Evolutionary conservation across 306 rosid genomes (phyloP).

Genomic region (Vigna nakashimae): DNA sequence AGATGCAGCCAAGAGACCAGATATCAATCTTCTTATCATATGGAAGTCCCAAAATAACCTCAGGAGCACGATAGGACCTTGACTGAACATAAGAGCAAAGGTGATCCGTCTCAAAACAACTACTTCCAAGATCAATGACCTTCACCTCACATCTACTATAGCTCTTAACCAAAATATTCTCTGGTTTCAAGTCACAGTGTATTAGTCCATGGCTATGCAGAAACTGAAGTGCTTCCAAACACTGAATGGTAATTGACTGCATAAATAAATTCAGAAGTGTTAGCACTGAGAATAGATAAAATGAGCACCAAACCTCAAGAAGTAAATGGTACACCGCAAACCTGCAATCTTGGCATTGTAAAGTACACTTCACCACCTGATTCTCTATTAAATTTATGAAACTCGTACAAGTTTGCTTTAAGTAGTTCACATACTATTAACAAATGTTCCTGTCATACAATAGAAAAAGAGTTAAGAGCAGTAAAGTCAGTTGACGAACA

Average conservation of each 20-base stretch:
- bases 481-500: slow-evolving; percentile 19
- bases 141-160: slow-evolving; percentile 95
- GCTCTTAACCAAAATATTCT: slow-evolving; percentile 91
- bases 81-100: slow-evolving; percentile 92
- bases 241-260: slow-evolving; percentile 92
- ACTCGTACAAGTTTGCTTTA: slow-evolving; percentile 88
- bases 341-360: slow-evolving; percentile 96
- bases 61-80: slow-evolving; percentile 93
- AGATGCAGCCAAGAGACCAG: slow-evolving; percentile 96
- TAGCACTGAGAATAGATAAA: slow-evolving; percentile 28
- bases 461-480: slow-evolving; percentile 11
- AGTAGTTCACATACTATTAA: slow-evolving; percentile 90
- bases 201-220: slow-evolving; percentile 85
- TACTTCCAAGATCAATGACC: slow-evolving; percentile 96
- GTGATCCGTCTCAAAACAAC: slow-evolving; percentile 94
- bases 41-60: slow-evolving; percentile 89
- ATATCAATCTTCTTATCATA: slow-evolving; percentile 87
- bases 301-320: slow-evolving; percentile 31
- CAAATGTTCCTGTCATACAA: slow-evolving; percentile 75
- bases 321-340: slow-evolving; percentile 49
- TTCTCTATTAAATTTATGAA: slow-evolving; percentile 92
- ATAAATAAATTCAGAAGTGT: slow-evolving; percentile 27
- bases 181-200: slow-evolving; percentile 92
- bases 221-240: slow-evolving; percentile 85
- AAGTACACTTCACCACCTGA: slow-evolving; percentile 96